These are phyloP conservation scores for Colletotrichum liriopes DNA, from an alignment of 2,329 filamentous ascomycete genomes.

Conservation along the genomic window DNA sequence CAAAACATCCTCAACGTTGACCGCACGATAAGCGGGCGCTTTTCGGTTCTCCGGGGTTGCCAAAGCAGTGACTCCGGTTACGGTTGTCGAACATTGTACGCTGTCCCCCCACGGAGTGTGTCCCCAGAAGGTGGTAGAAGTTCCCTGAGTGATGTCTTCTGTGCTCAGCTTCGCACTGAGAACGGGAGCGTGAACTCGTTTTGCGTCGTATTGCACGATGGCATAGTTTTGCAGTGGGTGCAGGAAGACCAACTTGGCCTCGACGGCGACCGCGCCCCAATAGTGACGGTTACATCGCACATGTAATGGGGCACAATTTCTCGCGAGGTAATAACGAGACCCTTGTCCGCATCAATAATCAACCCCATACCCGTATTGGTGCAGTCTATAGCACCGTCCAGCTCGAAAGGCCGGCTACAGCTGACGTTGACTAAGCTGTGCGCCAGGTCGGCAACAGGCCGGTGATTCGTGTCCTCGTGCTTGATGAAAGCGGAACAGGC, in stretches of 20 bases:
- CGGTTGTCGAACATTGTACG: conserved; percentile 92
- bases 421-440: conserved; percentile 94
- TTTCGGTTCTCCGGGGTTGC: conserved; percentile 96
- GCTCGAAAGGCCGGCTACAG: conserved; percentile 93
- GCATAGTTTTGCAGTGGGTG: conserved; percentile 98
- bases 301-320: conserved; percentile 97
- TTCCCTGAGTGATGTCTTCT: conserved; percentile 69
- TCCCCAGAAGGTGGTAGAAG: conserved; percentile 71
- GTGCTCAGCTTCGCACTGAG: conserved; percentile 87
- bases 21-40: conserved; percentile 78
- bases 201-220: conserved; percentile 94
- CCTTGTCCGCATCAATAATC: conserved; percentile 96
- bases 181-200: conserved; percentile 93
- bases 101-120: no score
- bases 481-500: conserved; percentile 91
- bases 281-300: conserved; percentile 95
- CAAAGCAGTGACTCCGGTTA: conserved; percentile 97
- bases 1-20: conserved; percentile 97
- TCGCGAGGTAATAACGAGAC: conserved; percentile 90
- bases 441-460: conserved; percentile 92
- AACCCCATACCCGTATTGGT: conserved; percentile 95
- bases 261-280: conserved; percentile 95
- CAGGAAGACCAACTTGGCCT: conserved; percentile 94
- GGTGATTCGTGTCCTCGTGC: conserved; percentile 88
- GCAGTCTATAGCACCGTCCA: conserved; percentile 95